A percentile compares a stretch with the other conserved stretches of the same genome.
phyloP scores from a whole-genome alignment of 139 green algal genomes.

The Chlorella vulgaris region DNA sequence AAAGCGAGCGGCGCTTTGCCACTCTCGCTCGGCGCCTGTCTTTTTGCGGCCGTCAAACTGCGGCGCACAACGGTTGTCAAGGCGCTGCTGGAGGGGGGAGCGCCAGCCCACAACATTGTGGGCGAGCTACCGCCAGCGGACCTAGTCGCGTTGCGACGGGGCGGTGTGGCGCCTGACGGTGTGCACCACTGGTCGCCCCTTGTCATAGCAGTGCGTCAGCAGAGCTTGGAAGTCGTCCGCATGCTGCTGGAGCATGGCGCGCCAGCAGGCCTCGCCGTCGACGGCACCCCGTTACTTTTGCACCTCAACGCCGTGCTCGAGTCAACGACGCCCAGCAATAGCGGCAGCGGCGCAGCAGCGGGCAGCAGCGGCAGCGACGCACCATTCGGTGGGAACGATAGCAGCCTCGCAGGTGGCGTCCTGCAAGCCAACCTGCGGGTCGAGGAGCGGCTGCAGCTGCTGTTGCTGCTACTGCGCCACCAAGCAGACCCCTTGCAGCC shows the following conservation, averaged over 20 bases:
- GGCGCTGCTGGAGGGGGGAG: not conserved
- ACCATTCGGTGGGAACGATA: not conserved
- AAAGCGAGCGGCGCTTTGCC: not conserved
- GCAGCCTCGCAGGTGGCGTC: no score
- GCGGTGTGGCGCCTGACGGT: not conserved
- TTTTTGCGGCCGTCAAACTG: constrained; percentile 12
- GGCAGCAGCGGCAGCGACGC: constrained; percentile 12
- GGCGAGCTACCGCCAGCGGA: not conserved
- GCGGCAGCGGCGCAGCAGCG: not conserved
- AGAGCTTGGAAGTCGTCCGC: not conserved
- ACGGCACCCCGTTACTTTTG: not conserved
- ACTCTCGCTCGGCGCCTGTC: not conserved
- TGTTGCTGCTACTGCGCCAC: not conserved
- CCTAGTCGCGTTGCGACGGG: not conserved
- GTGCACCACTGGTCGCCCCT: not conserved
- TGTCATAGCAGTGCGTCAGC: not conserved
- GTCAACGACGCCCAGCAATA: not conserved
- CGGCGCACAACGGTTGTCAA: not conserved
- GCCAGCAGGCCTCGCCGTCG: not conserved
- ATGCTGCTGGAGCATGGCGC: constrained; percentile 17
- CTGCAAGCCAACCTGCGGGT: not conserved
- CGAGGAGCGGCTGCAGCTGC: constrained; percentile 13
- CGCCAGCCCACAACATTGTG: not conserved
- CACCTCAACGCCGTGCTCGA: not conserved
- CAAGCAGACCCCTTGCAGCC: not conserved